These are phyloP conservation scores for Kwoniella europaea DNA, from an alignment of 768 basidiomycete genomes.

Conservation along the genomic window DNA sequence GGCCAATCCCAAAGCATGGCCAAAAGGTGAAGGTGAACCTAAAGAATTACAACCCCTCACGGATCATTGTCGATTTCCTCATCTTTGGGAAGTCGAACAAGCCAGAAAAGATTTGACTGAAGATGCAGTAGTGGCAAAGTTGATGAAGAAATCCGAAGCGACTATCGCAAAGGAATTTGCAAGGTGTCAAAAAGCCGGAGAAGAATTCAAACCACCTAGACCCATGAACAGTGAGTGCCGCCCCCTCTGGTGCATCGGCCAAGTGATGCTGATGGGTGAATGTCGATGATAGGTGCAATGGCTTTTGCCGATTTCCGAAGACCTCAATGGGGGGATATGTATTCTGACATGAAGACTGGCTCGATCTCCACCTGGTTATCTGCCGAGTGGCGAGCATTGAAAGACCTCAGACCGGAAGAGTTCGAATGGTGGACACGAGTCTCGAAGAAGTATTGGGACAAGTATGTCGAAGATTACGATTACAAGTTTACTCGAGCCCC, in stretches of 20 bases:
- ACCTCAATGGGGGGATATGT: conserved; percentile 26
- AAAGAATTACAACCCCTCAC: conserved; percentile 16
- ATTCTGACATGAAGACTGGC: conserved; percentile 12
- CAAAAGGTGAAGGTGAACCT: conserved; percentile 17
- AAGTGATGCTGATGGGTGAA: neutral
- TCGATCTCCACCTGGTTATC: conserved; percentile 17
- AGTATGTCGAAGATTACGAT: conserved; percentile 13
- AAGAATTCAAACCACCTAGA: conserved; percentile 12
- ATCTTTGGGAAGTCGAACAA: conserved; percentile 19
- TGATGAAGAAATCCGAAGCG: conserved; percentile 20
- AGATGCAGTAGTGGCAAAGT: conserved; percentile 7
- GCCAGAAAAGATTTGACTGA: conserved; percentile 14
- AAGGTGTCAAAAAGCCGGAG: conserved; percentile 15
- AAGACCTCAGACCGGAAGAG: conserved; percentile 12
- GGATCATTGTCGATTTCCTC: conserved; percentile 16
- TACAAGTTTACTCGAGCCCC: conserved; percentile 20
- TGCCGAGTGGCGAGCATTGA: conserved; percentile 22
- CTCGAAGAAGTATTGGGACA: conserved; percentile 18
- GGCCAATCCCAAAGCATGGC: conserved; percentile 19
- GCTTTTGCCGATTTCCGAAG: conserved; percentile 14
- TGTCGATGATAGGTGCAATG: conserved; percentile 1
- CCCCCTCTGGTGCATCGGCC: neutral
- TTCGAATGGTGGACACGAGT: conserved; percentile 16
- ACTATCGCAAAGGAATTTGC: conserved; percentile 9
- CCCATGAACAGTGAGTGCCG: conserved; percentile 20